These are phyloP conservation scores for Hericium rajendrae DNA, from an alignment of 768 basidiomycete genomes.

Conservation along the genomic window DNA sequence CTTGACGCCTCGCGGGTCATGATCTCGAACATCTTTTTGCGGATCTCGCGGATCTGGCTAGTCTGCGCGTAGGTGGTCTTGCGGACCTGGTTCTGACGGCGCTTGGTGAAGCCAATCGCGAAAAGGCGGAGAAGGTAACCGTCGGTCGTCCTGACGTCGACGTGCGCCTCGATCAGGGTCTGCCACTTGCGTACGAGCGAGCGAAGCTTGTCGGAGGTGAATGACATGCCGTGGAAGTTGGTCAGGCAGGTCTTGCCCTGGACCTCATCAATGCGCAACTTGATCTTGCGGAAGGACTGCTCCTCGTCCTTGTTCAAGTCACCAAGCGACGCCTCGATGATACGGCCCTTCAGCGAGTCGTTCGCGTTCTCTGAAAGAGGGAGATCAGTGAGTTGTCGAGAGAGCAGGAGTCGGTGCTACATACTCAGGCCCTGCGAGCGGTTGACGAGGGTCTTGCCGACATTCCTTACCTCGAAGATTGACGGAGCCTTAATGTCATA, in stretches of 20 bases:
- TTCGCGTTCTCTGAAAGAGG: conserved; percentile 80
- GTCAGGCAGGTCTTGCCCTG: conserved; percentile 99
- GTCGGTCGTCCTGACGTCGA: conserved; percentile 98
- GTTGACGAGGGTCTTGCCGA: conserved; percentile 98
- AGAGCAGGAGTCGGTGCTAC: background rate
- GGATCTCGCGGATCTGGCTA: conserved; percentile 91
- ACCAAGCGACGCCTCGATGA: conserved; percentile 91
- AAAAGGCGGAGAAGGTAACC: conserved; percentile 99
- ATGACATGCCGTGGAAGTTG: conserved; percentile 99
- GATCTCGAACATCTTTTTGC: conserved; percentile 99
- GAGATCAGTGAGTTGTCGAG: conserved; percentile 3
- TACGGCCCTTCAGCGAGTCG: conserved; percentile 95
- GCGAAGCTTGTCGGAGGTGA: conserved; percentile 99
- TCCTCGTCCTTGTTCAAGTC: conserved; percentile 99
- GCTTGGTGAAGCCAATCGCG: conserved; percentile 98
- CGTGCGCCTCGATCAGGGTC: conserved; percentile 95
- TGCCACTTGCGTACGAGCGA: conserved; percentile 99
- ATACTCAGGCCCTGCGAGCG: conserved; percentile 96
- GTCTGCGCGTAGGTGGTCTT: conserved; percentile 99
- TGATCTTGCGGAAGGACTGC: conserved; percentile 98
- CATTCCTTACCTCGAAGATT: conserved; percentile 92
- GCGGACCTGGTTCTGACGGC: conserved; percentile 90
- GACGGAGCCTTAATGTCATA: conserved; percentile 98
- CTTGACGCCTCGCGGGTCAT: conserved; percentile 92
- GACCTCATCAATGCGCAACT: conserved; percentile 91